Percentiles rank a stretch among this genome's conserved stretches.
These are phyloP conservation scores for Bacidia gigantensis DNA, from an alignment of 495 filamentous ascomycete species.

Conservation along the genomic window DNA sequence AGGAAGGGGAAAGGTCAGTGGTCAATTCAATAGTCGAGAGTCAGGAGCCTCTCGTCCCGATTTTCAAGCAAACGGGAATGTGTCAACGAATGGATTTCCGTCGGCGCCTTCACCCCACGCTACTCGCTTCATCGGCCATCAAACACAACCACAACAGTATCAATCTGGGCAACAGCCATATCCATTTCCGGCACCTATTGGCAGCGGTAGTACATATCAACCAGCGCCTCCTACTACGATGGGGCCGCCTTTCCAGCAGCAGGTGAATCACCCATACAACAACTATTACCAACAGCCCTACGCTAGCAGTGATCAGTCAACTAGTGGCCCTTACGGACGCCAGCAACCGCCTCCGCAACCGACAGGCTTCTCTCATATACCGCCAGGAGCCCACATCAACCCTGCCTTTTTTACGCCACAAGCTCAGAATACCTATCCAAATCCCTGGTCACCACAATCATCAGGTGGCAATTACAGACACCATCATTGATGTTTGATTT, in stretches of 20 bases:
- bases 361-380: conserved; percentile 20
- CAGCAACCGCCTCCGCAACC: conserved; percentile 27
- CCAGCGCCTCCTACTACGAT: conserved; percentile 20
- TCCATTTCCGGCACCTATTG: conserved; percentile 12
- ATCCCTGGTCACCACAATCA: too few relatives aligned
- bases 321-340: conserved; percentile 23
- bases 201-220: conserved; percentile 13
- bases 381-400: conserved; percentile 47
- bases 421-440: too few relatives aligned
- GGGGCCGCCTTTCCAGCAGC: not conserved
- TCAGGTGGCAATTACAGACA: too few relatives aligned
- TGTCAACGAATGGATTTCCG: not conserved
- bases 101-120: not conserved
- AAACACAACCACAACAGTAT: not conserved
- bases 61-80: conserved; percentile 2
- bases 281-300: conserved; percentile 13
- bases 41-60: conserved; percentile 26
- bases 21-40: conserved; percentile 36
- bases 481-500: too few relatives aligned
- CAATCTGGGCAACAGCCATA: conserved; percentile 2
- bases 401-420: conserved; percentile 48
- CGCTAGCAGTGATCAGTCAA: conserved; percentile 21
- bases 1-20: conserved; percentile 25
- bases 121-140: not conserved
- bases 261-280: conserved; percentile 4